These are phyloP conservation scores for Spergularia bocconei DNA, from an alignment of 148 eudicot species.

Conservation along the genomic window DNA sequence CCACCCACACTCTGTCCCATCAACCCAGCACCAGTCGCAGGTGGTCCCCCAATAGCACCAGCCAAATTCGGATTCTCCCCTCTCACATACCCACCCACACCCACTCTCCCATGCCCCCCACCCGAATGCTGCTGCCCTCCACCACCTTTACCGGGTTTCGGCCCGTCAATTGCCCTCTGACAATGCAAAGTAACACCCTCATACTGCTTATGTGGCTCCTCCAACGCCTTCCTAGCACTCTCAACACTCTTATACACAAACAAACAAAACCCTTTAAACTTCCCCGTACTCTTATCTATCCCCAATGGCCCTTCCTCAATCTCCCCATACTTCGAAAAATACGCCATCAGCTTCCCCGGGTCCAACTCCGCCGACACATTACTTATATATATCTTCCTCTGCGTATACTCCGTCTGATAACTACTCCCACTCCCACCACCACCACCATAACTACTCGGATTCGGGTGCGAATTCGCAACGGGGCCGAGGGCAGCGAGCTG, in stretches of 20 bases:
- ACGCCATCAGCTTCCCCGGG: constrained; percentile 47
- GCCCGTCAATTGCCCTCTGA: constrained; percentile 84
- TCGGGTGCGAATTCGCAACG: constrained; percentile 34
- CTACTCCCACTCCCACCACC: background rate
- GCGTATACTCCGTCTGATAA: constrained; percentile 62
- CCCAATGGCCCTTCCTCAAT: constrained; percentile 96
- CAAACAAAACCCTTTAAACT: constrained; percentile 80
- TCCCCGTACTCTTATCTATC: constrained; percentile 78
- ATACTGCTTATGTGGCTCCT: constrained; percentile 82
- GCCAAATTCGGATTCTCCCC: constrained; percentile 51
- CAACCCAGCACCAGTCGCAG: constrained; percentile 38
- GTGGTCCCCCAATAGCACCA: constrained; percentile 36
- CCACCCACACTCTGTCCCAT: constrained; percentile 52
- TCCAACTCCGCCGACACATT: constrained; percentile 86
- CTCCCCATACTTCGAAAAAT: constrained; percentile 73
- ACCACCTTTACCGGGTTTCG: constrained; percentile 54
- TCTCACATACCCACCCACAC: constrained; percentile 38
- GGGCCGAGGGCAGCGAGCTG: constrained; percentile 92
- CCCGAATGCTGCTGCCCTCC: constrained; percentile 40
- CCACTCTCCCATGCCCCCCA: constrained; percentile 18
- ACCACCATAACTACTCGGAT: background rate
- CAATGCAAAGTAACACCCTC: constrained; percentile 73
- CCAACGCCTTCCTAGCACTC: constrained; percentile 70
- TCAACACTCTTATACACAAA: constrained; percentile 73
- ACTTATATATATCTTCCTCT: constrained; percentile 86